A percentile compares a stretch with the other conserved stretches of the same genome.
phyloP scores from a whole-genome alignment of 768 basidiomycete species.

The Favolaschia claudopus region DNA sequence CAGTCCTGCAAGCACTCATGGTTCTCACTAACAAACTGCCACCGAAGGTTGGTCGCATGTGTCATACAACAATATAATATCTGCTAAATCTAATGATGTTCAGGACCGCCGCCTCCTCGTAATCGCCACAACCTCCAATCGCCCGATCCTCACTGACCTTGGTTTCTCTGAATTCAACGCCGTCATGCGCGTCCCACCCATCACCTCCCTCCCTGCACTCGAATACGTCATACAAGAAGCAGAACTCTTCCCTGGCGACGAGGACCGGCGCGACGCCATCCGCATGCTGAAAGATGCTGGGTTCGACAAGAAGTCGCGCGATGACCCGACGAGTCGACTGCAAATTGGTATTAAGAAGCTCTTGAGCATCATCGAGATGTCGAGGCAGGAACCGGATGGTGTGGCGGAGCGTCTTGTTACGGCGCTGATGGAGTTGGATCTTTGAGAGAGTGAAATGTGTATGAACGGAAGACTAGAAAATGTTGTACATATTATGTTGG shows the following conservation, averaged over 20 bases:
- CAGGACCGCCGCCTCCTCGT: conserved; percentile 92
- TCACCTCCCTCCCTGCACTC: conserved; percentile 75
- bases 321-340: conserved; percentile 55
- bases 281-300: conserved; percentile 77
- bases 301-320: conserved; percentile 60
- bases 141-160: conserved; percentile 84
- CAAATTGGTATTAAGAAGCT: conserved; percentile 95
- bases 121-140: conserved; percentile 91
- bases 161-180: conserved; percentile 92
- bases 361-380: conserved; percentile 93
- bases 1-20: conserved; percentile 87
- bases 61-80: too few relatives aligned
- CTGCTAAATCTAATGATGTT: conserved; percentile 6
- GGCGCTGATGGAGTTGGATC: conserved; percentile 63
- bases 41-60: conserved; percentile 73
- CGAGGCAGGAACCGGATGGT: conserved; percentile 91
- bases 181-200: conserved; percentile 83
- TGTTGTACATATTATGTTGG: too few relatives aligned
- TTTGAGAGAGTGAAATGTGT: too few relatives aligned
- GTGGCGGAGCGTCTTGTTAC: conserved; percentile 74
- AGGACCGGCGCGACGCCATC: conserved; percentile 66
- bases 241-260: conserved; percentile 68
- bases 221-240: conserved; percentile 82
- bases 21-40: conserved; percentile 90
- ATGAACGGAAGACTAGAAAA: too few relatives aligned